phyloP scores from a whole-genome alignment of 78 protist species.

The Speleostelium caveatum region DNA sequence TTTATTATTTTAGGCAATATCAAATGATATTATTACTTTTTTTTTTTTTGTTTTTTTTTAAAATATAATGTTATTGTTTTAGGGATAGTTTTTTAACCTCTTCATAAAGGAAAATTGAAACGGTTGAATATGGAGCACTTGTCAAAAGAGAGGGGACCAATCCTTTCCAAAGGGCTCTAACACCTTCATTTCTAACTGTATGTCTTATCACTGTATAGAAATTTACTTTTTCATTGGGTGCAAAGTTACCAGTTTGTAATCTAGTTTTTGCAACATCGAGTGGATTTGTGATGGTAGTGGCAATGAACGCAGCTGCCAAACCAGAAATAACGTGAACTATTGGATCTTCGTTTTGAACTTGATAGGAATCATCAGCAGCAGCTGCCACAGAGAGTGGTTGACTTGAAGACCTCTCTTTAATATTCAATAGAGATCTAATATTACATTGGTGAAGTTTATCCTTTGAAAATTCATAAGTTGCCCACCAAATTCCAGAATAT shows the following conservation, averaged over 20 bases:
- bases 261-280: conserved; percentile 66
- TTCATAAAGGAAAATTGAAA: conserved; percentile 63
- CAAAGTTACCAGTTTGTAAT: conserved; percentile 53
- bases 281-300: conserved; percentile 56
- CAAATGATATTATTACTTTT: neutral
- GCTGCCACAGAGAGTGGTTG: conserved; percentile 10
- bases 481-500: conserved; percentile 73
- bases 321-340: conserved; percentile 50
- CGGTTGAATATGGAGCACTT: conserved; percentile 63
- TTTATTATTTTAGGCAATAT: no score
- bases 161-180: conserved; percentile 78
- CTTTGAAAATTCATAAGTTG: conserved; percentile 44
- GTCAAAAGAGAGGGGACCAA: conserved; percentile 56
- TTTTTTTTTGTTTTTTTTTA: neutral
- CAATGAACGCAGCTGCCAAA: conserved; percentile 52
- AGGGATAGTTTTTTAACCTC: conserved; percentile 67
- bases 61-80: conserved; percentile 23
- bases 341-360: conserved; percentile 67
- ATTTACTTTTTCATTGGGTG: neutral
- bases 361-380: neutral
- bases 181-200: conserved; percentile 48
- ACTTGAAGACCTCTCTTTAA: conserved; percentile 2
- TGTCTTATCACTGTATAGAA: conserved; percentile 18
- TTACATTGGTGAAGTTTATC: conserved; percentile 9
- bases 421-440: conserved; percentile 10